phyloP scores from a whole-genome alignment of 2,329 filamentous ascomycete species.

The Epichloe sibirici region DNA sequence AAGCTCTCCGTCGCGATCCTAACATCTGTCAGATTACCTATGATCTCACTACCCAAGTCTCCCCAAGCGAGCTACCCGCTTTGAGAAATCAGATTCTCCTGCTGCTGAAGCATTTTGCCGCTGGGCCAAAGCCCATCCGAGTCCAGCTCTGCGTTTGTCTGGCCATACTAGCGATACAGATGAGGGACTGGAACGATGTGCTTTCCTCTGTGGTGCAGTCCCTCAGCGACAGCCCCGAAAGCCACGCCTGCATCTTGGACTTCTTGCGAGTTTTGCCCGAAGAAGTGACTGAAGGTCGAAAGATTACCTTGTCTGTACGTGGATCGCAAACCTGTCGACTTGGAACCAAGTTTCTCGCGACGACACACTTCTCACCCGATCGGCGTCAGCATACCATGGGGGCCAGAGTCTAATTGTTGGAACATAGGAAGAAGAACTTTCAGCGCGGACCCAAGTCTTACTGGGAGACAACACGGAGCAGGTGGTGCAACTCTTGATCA shows the following conservation, averaged over 20 bases:
- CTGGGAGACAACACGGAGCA: slow-evolving; percentile 81
- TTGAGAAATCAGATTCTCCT: slow-evolving; percentile 76
- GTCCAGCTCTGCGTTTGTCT: slow-evolving; percentile 92
- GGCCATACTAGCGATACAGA: slow-evolving; percentile 89
- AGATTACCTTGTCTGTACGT: slow-evolving; percentile 98
- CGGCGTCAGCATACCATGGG: slow-evolving; percentile 18
- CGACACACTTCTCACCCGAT: slow-evolving; percentile 20
- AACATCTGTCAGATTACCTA: slow-evolving; percentile 66
- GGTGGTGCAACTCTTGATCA: slow-evolving; percentile 76
- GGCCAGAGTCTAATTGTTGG: slow-evolving; percentile 26
- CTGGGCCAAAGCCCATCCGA: slow-evolving; percentile 72
- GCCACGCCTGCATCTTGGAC: slow-evolving; percentile 80
- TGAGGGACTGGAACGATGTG: slow-evolving; percentile 92
- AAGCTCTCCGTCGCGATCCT: neutral
- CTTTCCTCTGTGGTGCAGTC: slow-evolving; percentile 67
- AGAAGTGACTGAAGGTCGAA: slow-evolving; percentile 97
- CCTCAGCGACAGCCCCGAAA: slow-evolving; percentile 63
- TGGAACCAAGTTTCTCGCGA: slow-evolving; percentile 19
- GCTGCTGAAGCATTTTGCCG: slow-evolving; percentile 68
- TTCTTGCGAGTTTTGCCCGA: slow-evolving; percentile 95
- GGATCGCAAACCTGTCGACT: slow-evolving; percentile 45
- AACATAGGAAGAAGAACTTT: slow-evolving; percentile 87
- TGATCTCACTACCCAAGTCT: slow-evolving; percentile 76
- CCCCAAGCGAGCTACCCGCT: slow-evolving; percentile 57
- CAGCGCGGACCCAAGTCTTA: slow-evolving; percentile 72